Evolutionary conservation across 2,329 filamentous ascomycete genomes (phyloP).

Genomic region (Orbilia javanica): DNA sequence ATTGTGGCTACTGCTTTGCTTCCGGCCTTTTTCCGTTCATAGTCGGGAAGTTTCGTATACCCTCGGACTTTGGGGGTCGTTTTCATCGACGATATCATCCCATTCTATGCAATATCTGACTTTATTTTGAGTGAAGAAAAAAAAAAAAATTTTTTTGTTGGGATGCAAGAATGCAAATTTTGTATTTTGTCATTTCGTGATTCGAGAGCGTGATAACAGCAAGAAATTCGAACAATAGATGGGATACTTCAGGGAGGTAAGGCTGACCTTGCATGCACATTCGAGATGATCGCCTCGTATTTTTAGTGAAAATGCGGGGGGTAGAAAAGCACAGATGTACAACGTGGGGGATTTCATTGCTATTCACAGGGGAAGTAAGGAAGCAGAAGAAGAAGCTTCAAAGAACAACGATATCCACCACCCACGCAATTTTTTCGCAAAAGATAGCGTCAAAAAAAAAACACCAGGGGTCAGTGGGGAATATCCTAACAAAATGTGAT

Average conservation of each 20-base stretch:
- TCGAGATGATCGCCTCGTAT: constrained; percentile 56
- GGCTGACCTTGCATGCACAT: constrained; percentile 57
- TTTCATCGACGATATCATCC: not conserved
- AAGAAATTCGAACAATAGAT: constrained; percentile 16
- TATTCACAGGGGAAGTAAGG: constrained; percentile 19
- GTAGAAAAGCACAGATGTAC: constrained; percentile 6
- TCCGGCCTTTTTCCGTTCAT: constrained; percentile 53
- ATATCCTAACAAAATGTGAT: constrained; percentile 41
- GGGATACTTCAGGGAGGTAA: constrained; percentile 38
- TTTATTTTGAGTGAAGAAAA: not conserved
- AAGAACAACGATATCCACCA: constrained; percentile 26
- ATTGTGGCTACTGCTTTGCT: constrained; percentile 89
- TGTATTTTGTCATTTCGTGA: not conserved
- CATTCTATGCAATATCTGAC: too few species aligned
- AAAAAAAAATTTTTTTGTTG: constrained; percentile 32
- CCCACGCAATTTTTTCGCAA: constrained; percentile 36
- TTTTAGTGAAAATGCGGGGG: constrained; percentile 48
- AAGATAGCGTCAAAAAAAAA: constrained; percentile 12
- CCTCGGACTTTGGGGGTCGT: constrained; percentile 5
- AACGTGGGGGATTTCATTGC: constrained; percentile 36
- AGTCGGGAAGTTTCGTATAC: constrained; percentile 40
- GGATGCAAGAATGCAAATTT: constrained; percentile 24
- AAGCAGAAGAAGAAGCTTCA: not conserved
- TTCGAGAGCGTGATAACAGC: constrained; percentile 18
- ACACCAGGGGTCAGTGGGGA: constrained; percentile 14